A percentile compares a stretch with the other conserved stretches of the same genome.
Evolutionary conservation across 2,329 filamentous ascomycete species (phyloP).

Genomic region (Falciphora oryzae): DNA sequence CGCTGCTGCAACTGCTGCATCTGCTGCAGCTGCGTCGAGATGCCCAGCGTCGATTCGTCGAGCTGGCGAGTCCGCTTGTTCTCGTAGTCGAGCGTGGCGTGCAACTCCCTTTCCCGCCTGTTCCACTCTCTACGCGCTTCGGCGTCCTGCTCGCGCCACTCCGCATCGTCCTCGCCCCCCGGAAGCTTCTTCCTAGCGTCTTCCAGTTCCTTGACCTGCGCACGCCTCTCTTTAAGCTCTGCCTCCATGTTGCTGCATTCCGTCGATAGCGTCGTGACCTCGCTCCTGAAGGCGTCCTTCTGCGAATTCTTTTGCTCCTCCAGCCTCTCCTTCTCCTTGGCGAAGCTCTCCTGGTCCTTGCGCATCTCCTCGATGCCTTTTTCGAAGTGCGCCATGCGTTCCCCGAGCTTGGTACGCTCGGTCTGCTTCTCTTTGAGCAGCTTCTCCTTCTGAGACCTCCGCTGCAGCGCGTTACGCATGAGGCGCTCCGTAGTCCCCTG

Average conservation of each 20-base stretch:
- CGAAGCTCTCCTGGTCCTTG: conserved; percentile 47
- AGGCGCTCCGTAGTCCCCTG: conserved; percentile 73
- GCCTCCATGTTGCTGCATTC: conserved; percentile 62
- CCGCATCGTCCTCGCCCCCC: conserved; percentile 55
- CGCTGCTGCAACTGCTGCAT: conserved; percentile 20
- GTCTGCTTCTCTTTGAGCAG: conserved; percentile 58
- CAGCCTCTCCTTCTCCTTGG: conserved; percentile 45
- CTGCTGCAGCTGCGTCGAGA: conserved; percentile 40
- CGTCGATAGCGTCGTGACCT: conserved; percentile 57
- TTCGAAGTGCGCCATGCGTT: conserved; percentile 65
- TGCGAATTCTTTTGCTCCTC: conserved; percentile 46
- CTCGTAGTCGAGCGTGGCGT: conserved; percentile 42
- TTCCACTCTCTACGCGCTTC: conserved; percentile 53
- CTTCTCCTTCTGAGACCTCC: conserved; percentile 72
- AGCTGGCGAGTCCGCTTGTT: conserved; percentile 40
- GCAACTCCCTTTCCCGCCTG: conserved; percentile 45
- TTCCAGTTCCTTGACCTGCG: conserved; percentile 67
- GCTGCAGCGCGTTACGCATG: conserved; percentile 75
- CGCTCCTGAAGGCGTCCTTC: conserved; percentile 41
- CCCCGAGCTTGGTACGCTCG: conserved; percentile 63
- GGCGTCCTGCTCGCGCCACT: conserved; percentile 44
- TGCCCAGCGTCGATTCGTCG: conserved; percentile 40
- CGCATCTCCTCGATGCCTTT: conserved; percentile 56
- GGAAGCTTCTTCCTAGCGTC: conserved; percentile 60
- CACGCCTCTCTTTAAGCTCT: conserved; percentile 65